Conservation (phyloP, 805 yeast species). For the Sugiyamaella marilandica region DNA sequence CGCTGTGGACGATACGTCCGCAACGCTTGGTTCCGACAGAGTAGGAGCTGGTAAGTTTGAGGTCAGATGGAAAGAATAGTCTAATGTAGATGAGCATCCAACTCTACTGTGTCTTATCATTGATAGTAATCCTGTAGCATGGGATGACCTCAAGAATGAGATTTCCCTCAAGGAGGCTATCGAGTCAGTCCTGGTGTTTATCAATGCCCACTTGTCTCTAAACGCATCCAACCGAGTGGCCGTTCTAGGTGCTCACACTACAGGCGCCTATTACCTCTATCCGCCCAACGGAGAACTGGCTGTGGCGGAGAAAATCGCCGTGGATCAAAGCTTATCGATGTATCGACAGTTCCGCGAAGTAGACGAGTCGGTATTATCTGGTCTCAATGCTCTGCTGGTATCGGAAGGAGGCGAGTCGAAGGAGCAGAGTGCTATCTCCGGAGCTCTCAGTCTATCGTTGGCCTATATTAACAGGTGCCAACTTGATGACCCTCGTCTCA, state of each 20-base stretch:
- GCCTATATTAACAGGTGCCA: slow-evolving; percentile 65
- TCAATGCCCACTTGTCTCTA: slow-evolving; percentile 84
- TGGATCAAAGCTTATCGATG: slow-evolving; percentile 49
- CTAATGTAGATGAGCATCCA: slow-evolving; percentile 57
- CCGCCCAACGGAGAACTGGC: slow-evolving; percentile 39
- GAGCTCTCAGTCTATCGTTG: slow-evolving; percentile 78
- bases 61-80: neutral
- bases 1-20: slow-evolving; percentile 32
- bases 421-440: slow-evolving; percentile 45
- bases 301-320: slow-evolving; percentile 2
- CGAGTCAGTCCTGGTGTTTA: slow-evolving; percentile 63
- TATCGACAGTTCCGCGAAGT: slow-evolving; percentile 78
- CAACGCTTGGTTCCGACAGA: slow-evolving; percentile 5
- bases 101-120: slow-evolving; percentile 72
- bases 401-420: slow-evolving; percentile 12
- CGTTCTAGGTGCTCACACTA: slow-evolving; percentile 68
- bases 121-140: slow-evolving; percentile 70
- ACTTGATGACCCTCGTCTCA: slow-evolving; percentile 32
- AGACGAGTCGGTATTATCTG: slow-evolving; percentile 65
- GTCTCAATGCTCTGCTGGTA: slow-evolving; percentile 46
- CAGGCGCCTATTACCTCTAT: slow-evolving; percentile 63
- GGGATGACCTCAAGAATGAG: slow-evolving; percentile 42
- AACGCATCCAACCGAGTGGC: slow-evolving; percentile 82
- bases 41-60: neutral
- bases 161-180: slow-evolving; percentile 55